These are phyloP conservation scores for Taiwanofungus camphoratus DNA, from an alignment of 1,284 basidiomycete species.

Conservation along the genomic window DNA sequence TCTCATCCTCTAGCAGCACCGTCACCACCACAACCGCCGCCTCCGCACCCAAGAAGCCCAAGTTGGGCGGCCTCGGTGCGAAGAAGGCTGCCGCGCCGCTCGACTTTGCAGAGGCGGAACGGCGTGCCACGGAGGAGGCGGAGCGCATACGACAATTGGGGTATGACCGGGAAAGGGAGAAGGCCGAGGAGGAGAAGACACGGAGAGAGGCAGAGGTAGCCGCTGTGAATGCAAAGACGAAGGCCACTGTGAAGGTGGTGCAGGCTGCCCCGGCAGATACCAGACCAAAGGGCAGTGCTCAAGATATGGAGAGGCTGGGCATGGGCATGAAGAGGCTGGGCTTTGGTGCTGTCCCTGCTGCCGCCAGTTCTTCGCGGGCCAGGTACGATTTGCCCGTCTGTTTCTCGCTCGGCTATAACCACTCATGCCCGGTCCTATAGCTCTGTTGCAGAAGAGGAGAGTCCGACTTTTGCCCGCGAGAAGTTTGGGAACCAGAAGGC, in stretches of 20 bases:
- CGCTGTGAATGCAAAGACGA: conserved; percentile 24
- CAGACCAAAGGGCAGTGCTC: conserved; percentile 33
- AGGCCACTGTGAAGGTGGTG: conserved; percentile 24
- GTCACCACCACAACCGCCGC: conserved; percentile 29
- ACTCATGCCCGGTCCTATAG: conserved; percentile 8
- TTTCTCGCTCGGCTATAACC: conserved; percentile 18
- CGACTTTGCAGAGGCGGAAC: conserved; percentile 89
- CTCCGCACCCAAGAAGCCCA: conserved; percentile 52
- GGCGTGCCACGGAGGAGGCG: conserved; percentile 83
- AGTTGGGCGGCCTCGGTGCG: conserved; percentile 81
- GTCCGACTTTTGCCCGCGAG: conserved; percentile 80
- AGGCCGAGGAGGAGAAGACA: conserved; percentile 57
- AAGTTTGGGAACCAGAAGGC: conserved; percentile 92
- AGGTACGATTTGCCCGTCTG: conserved; percentile 4
- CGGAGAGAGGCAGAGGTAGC: conserved; percentile 48
- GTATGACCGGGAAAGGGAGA: conserved; percentile 80
- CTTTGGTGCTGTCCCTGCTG: conserved; percentile 75
- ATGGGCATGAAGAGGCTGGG: conserved; percentile 85
- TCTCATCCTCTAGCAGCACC: conserved; percentile 39
- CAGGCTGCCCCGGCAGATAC: conserved; percentile 16
- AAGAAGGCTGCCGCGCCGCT: conserved; percentile 75
- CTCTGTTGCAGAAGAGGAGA: conserved; percentile 50
- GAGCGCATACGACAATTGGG: conserved; percentile 86
- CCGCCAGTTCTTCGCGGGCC: conserved; percentile 37
- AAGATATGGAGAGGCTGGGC: conserved; percentile 59